Evolutionary conservation across 495 filamentous ascomycete genomes (phyloP), one percentile per base, ranked within the genome.

Genomic region (Talaromyces thailandensis): DNA sequence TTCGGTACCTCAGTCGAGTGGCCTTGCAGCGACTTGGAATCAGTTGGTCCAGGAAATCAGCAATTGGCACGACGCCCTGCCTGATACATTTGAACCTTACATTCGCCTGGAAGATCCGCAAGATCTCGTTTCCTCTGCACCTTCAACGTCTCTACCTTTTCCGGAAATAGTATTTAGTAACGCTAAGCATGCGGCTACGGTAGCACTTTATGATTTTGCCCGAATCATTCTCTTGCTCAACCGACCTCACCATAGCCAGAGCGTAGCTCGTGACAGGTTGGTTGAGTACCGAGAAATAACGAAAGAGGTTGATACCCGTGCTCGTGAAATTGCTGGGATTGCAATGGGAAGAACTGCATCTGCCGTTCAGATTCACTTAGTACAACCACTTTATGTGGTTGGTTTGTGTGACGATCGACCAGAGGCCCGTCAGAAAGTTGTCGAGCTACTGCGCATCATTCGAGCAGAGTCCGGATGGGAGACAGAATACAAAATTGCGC

Each of bases 121-220:
- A 52, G 69, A 76, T 52, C 51, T 71, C 7, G 67, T 72, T 2
- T 67, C 64, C n/a, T 21, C 65, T 7, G 9, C 24, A 3, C 28
- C 67, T 0, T 51, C 74, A 26, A 21, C 18, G 21, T 48, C 43
- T 48, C 18, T 23, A 48, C 73, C 74, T 4, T 79, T 78, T 48
- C 76, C 76, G 0, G 76, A 79, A 55, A 66, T 75, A 1, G 73
- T 71, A 60, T 74, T 72, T 56, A 65, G 70, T 28, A 62, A 69
- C 8, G 64, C 75, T 0, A 68, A 72, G 12, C 76, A 72, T 55
- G 75, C 75, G 14, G 66, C 70, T 23, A 60, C 75, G 2, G 76
- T 77, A 69, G 74, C 76, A 37, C 74, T 77, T 35, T 78, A 75
- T 59, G 72, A 79, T 52, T 79, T 78, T 35, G 76, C 70, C 1